These are phyloP conservation scores for Barnettozyma salicaria DNA, from an alignment of 805 yeast genomes.

Conservation along the genomic window DNA sequence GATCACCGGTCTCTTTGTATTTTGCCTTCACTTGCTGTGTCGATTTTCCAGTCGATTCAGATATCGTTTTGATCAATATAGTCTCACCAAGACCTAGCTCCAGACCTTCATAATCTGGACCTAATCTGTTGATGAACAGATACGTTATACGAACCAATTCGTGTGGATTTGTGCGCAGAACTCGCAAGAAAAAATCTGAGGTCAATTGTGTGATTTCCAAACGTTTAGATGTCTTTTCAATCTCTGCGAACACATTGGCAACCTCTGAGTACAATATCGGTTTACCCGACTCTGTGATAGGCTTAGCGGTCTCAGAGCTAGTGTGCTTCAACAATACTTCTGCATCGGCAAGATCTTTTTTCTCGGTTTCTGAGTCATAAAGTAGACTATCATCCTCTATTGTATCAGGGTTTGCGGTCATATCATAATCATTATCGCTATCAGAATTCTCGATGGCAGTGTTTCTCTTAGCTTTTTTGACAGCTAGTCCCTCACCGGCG, in stretches of 20 bases:
- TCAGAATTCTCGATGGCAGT: too few relatives aligned
- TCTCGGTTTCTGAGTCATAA: conserved; percentile 22
- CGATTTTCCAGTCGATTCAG: conserved; percentile 85
- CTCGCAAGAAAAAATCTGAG: conserved; percentile 63
- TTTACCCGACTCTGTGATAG: conserved; percentile 6
- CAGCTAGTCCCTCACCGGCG: too few relatives aligned
- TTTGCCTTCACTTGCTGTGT: conserved; percentile 64
- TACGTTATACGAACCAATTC: conserved; percentile 69
- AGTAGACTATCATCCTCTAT: conserved; percentile 18
- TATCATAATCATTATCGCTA: too few relatives aligned
- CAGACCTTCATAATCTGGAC: conserved; percentile 94
- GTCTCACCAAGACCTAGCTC: conserved; percentile 95
- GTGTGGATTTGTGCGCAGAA: conserved; percentile 47
- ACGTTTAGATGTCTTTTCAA: conserved; percentile 78
- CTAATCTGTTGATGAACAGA: conserved; percentile 78
- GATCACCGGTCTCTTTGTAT: conserved; percentile 77
- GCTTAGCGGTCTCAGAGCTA: too few relatives aligned
- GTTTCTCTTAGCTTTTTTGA: background rate
- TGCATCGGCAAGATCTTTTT: conserved; percentile 22
- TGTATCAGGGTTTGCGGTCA: background rate
- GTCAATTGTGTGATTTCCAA: conserved; percentile 74
- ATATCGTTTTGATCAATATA: conserved; percentile 76
- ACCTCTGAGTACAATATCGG: conserved; percentile 34
- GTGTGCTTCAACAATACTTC: conserved; percentile 8
- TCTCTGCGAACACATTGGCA: conserved; percentile 62